Evolutionary conservation across 805 yeast species (phyloP).

Genomic region (Ogataea ganodermae): DNA sequence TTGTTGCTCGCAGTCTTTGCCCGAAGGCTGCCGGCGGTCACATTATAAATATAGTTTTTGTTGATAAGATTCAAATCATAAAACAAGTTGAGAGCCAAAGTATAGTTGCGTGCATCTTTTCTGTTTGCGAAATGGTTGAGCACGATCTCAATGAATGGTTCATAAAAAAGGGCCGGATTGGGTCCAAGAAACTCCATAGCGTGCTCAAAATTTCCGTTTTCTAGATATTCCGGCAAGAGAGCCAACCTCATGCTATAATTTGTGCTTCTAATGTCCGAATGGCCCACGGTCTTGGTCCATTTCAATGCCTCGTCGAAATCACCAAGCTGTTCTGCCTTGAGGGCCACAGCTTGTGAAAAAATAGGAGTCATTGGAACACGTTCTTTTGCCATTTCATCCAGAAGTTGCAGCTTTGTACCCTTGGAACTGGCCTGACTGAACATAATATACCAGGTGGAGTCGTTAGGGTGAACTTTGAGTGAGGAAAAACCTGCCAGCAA

Average conservation of each 20-base stretch:
- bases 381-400: conserved; percentile 2
- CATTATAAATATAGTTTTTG: conserved; percentile 1
- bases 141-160: not conserved
- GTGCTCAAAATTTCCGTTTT: not conserved
- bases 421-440: not conserved
- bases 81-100: not conserved
- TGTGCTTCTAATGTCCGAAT: not conserved
- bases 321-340: conserved; percentile 1
- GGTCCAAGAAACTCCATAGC: not conserved
- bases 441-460: conserved; percentile 2
- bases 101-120: not conserved
- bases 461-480: not conserved
- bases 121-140: not conserved
- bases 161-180: not conserved
- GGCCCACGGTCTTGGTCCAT: not conserved
- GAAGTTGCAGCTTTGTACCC: not conserved
- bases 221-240: not conserved
- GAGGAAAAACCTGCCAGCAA: not conserved
- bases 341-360: not conserved
- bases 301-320: not conserved
- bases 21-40: not conserved
- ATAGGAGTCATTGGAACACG: not conserved
- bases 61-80: not conserved
- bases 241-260: not conserved
- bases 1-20: not conserved